Evolutionary conservation across 805 yeast species (phyloP).

Genomic region (Saturnispora galanensis): DNA sequence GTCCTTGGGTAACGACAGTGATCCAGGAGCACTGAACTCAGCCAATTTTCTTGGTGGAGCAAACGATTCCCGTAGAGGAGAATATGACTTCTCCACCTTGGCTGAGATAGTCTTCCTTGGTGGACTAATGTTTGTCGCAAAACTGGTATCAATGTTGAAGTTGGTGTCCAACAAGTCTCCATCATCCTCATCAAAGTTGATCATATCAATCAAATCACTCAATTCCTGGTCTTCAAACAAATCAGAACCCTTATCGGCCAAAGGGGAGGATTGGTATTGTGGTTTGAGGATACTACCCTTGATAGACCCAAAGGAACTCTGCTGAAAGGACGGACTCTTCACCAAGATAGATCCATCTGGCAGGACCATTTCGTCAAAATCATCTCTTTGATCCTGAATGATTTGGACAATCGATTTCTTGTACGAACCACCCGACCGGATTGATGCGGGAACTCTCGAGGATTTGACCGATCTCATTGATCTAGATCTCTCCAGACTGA

Average conservation of each 20-base stretch:
- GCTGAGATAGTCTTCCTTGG: background rate
- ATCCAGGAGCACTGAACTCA: background rate
- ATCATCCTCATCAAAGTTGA: slow-evolving; percentile 20
- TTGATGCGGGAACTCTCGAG: slow-evolving; percentile 2
- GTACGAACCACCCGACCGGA: slow-evolving; percentile 8
- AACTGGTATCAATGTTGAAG: slow-evolving; percentile 16
- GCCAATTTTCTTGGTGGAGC: background rate
- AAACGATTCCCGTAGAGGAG: background rate
- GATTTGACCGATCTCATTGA: slow-evolving; percentile 44
- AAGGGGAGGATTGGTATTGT: background rate
- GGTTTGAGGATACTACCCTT: slow-evolving; percentile 13
- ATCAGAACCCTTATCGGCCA: background rate
- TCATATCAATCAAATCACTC: slow-evolving; percentile 23
- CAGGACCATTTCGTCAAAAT: slow-evolving; percentile 16
- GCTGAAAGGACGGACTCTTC: slow-evolving; percentile 13
- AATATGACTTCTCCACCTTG: background rate
- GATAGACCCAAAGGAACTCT: background rate
- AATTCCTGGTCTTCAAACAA: slow-evolving; percentile 14
- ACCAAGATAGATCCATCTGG: slow-evolving; percentile 41
- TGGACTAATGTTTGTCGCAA: slow-evolving; percentile 9
- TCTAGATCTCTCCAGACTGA: slow-evolving; percentile 56
- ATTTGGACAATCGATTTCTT: slow-evolving; percentile 21
- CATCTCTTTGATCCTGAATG: slow-evolving; percentile 14
- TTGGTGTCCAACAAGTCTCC: slow-evolving; percentile 16
- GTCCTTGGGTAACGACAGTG: no score